These are phyloP conservation scores for Plasmopara muralis DNA, from an alignment of 352 stramenopile genomes.

Conservation along the genomic window DNA sequence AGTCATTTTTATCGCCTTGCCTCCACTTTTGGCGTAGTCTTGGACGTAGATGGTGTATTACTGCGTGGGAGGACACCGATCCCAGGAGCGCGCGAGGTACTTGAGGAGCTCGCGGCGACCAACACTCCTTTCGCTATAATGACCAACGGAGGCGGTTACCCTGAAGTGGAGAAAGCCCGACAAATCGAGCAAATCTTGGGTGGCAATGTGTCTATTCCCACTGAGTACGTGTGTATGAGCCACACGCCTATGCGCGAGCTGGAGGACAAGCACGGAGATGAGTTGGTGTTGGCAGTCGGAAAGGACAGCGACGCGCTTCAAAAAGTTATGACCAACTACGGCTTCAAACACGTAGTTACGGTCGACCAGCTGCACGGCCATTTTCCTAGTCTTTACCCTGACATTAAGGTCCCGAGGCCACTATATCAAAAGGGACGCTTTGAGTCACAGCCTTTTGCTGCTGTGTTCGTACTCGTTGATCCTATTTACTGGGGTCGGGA, in stretches of 20 bases:
- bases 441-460: constrained; percentile 43
- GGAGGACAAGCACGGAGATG: constrained; percentile 50
- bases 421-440: constrained; percentile 44
- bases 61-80: constrained; percentile 69
- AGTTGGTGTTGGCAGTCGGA: constrained; percentile 72
- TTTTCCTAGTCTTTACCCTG: constrained; percentile 78
- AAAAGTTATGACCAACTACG: constrained; percentile 66
- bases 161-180: constrained; percentile 63
- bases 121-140: constrained; percentile 77
- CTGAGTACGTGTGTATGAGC: constrained; percentile 58
- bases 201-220: constrained; percentile 35
- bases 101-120: constrained; percentile 53
- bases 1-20: not conserved
- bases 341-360: constrained; percentile 79
- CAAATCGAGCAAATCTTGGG: constrained; percentile 68
- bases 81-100: constrained; percentile 54
- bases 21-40: constrained; percentile 72
- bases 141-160: constrained; percentile 81
- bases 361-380: constrained; percentile 66
- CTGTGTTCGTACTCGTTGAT: constrained; percentile 73
- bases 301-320: constrained; percentile 65
- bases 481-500: constrained; percentile 74
- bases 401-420: constrained; percentile 46
- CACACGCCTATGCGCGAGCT: constrained; percentile 80
- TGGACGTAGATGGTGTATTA: constrained; percentile 80